Percentiles rank a stretch among this genome's conserved stretches.
These are phyloP conservation scores for Aspergillus sp. DNA, from an alignment of 2,329 filamentous ascomycete species.

Conservation along the genomic window DNA sequence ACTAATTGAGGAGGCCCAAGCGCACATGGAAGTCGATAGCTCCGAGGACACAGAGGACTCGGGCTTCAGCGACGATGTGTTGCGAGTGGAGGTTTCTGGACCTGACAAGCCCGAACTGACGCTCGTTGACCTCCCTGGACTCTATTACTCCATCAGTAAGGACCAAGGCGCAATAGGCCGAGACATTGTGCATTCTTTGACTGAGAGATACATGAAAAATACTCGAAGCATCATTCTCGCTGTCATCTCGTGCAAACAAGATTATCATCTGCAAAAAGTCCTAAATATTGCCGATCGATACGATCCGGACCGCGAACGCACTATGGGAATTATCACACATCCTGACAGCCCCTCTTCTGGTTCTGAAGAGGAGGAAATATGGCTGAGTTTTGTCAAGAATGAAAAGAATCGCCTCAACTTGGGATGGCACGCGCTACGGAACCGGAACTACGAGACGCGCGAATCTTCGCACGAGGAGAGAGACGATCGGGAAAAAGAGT, in stretches of 20 bases:
- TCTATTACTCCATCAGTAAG: slow-evolving; percentile 55
- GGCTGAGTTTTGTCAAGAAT: slow-evolving; percentile 41
- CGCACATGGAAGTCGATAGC: slow-evolving; percentile 49
- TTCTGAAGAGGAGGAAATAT: slow-evolving; percentile 37
- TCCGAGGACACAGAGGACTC: slow-evolving; percentile 11
- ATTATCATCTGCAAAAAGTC: slow-evolving; percentile 60
- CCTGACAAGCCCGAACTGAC: slow-evolving; percentile 61
- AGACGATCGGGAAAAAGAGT: slow-evolving; percentile 32
- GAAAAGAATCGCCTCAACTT: slow-evolving; percentile 43
- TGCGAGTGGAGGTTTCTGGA: slow-evolving; percentile 60
- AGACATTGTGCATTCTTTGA: slow-evolving; percentile 51
- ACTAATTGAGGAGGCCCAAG: slow-evolving; percentile 55
- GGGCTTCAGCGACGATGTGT: slow-evolving; percentile 46
- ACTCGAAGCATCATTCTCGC: slow-evolving; percentile 61
- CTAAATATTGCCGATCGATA: slow-evolving; percentile 46
- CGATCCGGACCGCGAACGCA: slow-evolving; percentile 33
- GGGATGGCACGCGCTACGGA: slow-evolving; percentile 53
- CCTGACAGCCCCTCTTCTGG: slow-evolving; percentile 39
- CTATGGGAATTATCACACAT: slow-evolving; percentile 51
- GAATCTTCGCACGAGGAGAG: slow-evolving; percentile 23
- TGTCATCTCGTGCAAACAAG: slow-evolving; percentile 51
- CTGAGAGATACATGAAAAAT: slow-evolving; percentile 56
- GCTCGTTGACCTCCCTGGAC: slow-evolving; percentile 61
- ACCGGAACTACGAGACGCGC: slow-evolving; percentile 41
- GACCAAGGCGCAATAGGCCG: slow-evolving; percentile 55